Evolutionary conservation across 805 yeast species (phyloP).

Genomic region (Clavispora santaluciae): DNA sequence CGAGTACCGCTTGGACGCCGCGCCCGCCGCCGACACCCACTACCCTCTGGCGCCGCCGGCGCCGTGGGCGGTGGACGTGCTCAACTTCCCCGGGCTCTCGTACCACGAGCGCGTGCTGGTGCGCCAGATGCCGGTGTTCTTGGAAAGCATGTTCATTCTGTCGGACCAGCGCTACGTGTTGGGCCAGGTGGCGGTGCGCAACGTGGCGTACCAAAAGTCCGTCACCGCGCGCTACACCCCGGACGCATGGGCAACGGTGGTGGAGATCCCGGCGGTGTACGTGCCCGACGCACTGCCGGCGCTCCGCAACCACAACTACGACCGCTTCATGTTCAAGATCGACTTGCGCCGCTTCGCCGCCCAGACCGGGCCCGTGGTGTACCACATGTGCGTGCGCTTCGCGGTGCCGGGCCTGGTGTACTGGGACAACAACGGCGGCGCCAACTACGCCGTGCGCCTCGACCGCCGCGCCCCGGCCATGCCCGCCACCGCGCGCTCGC

Average conservation of each 20-base stretch:
- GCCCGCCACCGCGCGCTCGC: conserved; percentile 11
- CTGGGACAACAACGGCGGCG: conserved; percentile 72
- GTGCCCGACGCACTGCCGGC: conserved; percentile 50
- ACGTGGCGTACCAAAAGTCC: conserved; percentile 61
- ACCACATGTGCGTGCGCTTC: conserved; percentile 56
- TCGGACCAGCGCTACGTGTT: conserved; percentile 52
- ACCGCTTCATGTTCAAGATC: conserved; percentile 66
- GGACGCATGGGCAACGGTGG: conserved; percentile 73
- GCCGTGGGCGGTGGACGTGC: conserved; percentile 42
- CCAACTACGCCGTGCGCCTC: conserved; percentile 55
- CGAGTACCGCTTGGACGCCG: conserved; percentile 16
- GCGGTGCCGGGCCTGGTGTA: conserved; percentile 43
- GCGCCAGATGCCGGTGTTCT: conserved; percentile 40
- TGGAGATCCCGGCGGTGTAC: conserved; percentile 62
- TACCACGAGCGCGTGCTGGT: conserved; percentile 39
- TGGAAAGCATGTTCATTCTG: conserved; percentile 60
- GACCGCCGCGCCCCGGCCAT: conserved; percentile 5
- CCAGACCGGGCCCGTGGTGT: conserved; percentile 12
- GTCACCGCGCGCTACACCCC: conserved; percentile 71
- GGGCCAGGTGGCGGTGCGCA: conserved; percentile 78
- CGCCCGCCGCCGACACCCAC: conserved; percentile 15
- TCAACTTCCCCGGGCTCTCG: conserved; percentile 41
- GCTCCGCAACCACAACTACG: conserved; percentile 50
- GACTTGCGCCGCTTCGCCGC: conserved; percentile 41
- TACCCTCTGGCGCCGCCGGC: conserved; percentile 20